Conservation (phyloP, 148 eudicot species). For the Rhododendron ferrugineum region DNA sequence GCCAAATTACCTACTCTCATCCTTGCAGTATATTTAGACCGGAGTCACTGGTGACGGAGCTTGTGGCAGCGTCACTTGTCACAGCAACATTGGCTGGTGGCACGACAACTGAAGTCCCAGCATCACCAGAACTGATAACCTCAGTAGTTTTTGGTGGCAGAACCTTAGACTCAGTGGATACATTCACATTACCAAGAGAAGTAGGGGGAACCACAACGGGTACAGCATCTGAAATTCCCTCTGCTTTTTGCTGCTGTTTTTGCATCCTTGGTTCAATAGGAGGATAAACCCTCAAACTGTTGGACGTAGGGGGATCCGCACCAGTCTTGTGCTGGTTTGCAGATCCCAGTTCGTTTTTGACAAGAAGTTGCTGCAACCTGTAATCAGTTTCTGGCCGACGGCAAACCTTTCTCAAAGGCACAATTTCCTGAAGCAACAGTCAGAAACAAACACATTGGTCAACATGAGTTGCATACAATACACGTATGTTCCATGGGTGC, state of each 20-base stretch:
- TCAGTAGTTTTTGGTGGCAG: neutral
- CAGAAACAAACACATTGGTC: neutral
- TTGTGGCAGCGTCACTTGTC: neutral
- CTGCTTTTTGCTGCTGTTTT: constrained; percentile 18
- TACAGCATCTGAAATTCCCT: neutral
- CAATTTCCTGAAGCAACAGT: constrained; percentile 57
- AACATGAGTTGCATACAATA: neutral
- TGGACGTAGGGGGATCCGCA: constrained; percentile 24
- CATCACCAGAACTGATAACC: neutral
- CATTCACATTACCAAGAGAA: neutral
- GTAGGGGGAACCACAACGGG: neutral
- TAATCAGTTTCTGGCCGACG: constrained; percentile 91
- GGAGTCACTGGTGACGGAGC: neutral
- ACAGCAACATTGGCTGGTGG: neutral
- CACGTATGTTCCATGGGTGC: neutral
- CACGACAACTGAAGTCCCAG: neutral
- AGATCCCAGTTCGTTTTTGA: constrained; percentile 30
- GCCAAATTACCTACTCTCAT: neutral
- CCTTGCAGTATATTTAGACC: neutral
- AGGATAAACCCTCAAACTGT: constrained; percentile 26
- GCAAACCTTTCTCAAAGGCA: constrained; percentile 78
- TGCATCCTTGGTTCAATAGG: constrained; percentile 11
- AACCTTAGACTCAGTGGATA: neutral
- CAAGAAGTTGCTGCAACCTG: constrained; percentile 72
- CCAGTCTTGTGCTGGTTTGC: constrained; percentile 32